These are phyloP conservation scores for Rhizopogon sp. DNA, from an alignment of 768 basidiomycete species.

Conservation along the genomic window DNA sequence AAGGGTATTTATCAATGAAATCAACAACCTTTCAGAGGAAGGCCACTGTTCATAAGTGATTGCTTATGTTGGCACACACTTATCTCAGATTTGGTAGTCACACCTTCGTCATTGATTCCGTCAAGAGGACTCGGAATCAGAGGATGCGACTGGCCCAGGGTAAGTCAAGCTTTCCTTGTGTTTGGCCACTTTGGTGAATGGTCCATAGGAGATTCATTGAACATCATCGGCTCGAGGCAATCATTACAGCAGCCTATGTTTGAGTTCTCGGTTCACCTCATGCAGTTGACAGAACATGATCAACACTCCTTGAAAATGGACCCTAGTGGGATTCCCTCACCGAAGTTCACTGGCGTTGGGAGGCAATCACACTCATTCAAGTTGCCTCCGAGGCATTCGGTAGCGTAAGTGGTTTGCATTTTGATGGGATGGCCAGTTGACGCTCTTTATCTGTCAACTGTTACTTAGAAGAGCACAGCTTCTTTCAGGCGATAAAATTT, in stretches of 20 bases:
- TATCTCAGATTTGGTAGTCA: constrained; percentile 1
- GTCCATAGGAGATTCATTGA: no score
- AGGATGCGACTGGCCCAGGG: not conserved
- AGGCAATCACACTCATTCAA: constrained; percentile 10
- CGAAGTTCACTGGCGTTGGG: constrained; percentile 7
- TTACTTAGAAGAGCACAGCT: constrained; percentile 36
- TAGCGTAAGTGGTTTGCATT: constrained; percentile 1
- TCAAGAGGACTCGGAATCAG: not conserved
- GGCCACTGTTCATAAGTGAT: constrained; percentile 3
- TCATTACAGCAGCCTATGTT: constrained; percentile 12
- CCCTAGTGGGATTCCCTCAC: constrained; percentile 14
- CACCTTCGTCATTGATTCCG: constrained; percentile 3
- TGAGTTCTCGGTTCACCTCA: constrained; percentile 18
- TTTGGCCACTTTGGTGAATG: not conserved
- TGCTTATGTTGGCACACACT: not conserved
- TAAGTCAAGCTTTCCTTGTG: not conserved
- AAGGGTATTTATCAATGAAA: constrained; percentile 9
- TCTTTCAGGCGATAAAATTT: constrained; percentile 32
- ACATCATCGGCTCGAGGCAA: constrained; percentile 13
- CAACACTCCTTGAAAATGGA: constrained; percentile 22
- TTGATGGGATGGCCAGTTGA: no score
- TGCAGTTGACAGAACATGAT: constrained; percentile 25
- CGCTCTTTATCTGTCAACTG: no score
- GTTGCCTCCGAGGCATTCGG: constrained; percentile 13
- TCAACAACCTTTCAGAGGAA: constrained; percentile 13